These are phyloP conservation scores for Apostasia ramifera DNA, from an alignment of 106 monocot species.

Conservation along the genomic window DNA sequence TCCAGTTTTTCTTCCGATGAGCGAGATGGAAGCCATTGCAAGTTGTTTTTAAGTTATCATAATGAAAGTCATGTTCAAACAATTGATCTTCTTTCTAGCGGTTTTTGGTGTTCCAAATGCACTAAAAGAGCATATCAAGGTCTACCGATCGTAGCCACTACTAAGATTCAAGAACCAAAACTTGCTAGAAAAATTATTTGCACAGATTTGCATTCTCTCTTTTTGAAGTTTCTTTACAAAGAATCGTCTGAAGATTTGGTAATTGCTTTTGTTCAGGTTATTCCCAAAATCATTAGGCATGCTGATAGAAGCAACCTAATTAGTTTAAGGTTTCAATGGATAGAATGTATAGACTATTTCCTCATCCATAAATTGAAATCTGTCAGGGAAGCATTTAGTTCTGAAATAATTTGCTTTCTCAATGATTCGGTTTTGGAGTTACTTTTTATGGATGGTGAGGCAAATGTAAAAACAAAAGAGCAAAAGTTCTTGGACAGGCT, in stretches of 20 bases:
- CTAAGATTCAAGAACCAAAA: slow-evolving; percentile 17
- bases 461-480: slow-evolving; percentile 30
- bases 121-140: slow-evolving; percentile 25
- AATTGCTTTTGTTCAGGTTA: slow-evolving; percentile 43
- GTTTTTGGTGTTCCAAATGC: slow-evolving; percentile 81
- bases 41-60: slow-evolving; percentile 39
- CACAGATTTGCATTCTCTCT: slow-evolving; percentile 37
- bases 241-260: slow-evolving; percentile 40
- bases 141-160: slow-evolving; percentile 20
- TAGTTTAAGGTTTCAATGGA: slow-evolving; percentile 52
- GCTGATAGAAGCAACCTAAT: slow-evolving; percentile 24
- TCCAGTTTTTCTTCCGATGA: slow-evolving; percentile 17
- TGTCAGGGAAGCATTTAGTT: slow-evolving; percentile 82
- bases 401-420: slow-evolving; percentile 51
- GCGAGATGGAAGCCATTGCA: slow-evolving; percentile 33
- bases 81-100: slow-evolving; percentile 56
- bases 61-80: slow-evolving; percentile 29
- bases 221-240: slow-evolving; percentile 54
- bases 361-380: slow-evolving; percentile 60
- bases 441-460: slow-evolving; percentile 43
- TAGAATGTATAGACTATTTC: slow-evolving; percentile 60
- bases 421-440: slow-evolving; percentile 38
- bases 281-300: slow-evolving; percentile 76
- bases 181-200: slow-evolving; percentile 14
- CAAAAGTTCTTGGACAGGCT: slow-evolving; percentile 57